Base-by-base conservation (phyloP, 106 monocot genomes). In the Acanthochlamys bracteata region DNA sequence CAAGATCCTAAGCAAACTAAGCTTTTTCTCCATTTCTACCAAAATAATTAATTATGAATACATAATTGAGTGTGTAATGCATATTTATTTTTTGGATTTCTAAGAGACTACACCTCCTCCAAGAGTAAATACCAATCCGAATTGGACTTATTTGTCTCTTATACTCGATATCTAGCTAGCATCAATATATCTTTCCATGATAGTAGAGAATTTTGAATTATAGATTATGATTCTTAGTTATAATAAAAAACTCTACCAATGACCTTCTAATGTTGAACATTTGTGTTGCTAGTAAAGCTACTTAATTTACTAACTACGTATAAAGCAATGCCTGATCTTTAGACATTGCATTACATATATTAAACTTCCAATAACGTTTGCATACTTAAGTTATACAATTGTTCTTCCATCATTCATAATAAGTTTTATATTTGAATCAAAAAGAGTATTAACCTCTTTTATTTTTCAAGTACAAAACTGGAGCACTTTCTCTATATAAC, bases 51-150 rank as follows among this genome's bases (percentile, higher is more conserved):
- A 49, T 17, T 49, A 2, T 17, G 24, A 23, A 0, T 51, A 13
- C 52, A 66, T 52, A 17, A 51, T 53, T 1, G 21, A 65, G 17
- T 66, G 49, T 15, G 66, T 21, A 11, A 66, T 53, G 0, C 24
- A 66, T 16, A 24, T 66, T 46, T 66, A n/a, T 0, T 53, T 66
- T 66, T 66, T 66, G 49, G 51, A 66, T 66, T 9, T 24, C 52
- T 52, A 66, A 52, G 24, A 52, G 4, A 52, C 16, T 15, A 24
- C 26, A 15, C 41, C 12, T 17, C 66, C 66, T 25, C 53, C 66
- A 15, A 66, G 24, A 12, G 26, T 53, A 27, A 52, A 53, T 6
- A 27, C 33, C 39, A 41, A 40, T 40, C 42, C 4, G 43, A 63
- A 8, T 4, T 63, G 6, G 63, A 63, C 22, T 63, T 63, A 20